Evolutionary conservation across 2,329 filamentous ascomycete genomes (phyloP).

Genomic region (Davidsoniella eucalypti): DNA sequence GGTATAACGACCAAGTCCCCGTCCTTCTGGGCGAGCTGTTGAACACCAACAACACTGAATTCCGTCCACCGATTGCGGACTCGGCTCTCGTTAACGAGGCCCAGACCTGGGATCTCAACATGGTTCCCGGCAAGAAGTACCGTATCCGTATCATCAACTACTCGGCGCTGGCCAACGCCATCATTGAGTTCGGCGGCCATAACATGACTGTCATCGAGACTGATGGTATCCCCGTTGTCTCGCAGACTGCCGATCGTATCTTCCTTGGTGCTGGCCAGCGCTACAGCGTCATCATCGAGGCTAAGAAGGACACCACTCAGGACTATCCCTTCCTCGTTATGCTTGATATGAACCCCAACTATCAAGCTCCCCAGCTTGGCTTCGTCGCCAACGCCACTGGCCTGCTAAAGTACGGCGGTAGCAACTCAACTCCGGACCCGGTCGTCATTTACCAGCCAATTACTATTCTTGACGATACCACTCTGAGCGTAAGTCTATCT

Average conservation of each 20-base stretch:
- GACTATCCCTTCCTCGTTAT: conserved; percentile 29
- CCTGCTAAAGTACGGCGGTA: conserved; percentile 24
- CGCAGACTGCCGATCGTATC: conserved; percentile 22
- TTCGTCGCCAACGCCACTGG: conserved; percentile 28
- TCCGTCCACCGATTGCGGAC: conserved; percentile 36
- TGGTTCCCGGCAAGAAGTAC: conserved; percentile 21
- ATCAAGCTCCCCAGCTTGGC: conserved; percentile 14
- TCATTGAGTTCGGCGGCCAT: conserved; percentile 28
- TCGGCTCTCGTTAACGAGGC: conserved; percentile 35
- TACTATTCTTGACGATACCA: conserved; percentile 57
- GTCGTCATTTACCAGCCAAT: conserved; percentile 34
- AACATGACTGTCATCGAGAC: conserved; percentile 30
- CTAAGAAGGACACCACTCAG: conserved; percentile 21
- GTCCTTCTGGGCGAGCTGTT: conserved; percentile 29
- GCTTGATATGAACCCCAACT: conserved; percentile 28
- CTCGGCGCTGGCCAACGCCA: conserved; percentile 25
- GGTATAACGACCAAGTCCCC: conserved; percentile 41
- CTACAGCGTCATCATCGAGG: conserved; percentile 29
- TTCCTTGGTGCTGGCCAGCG: conserved; percentile 28
- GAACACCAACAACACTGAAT: conserved; percentile 27
- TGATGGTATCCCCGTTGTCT: conserved; percentile 26
- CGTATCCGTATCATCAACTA: conserved; percentile 31
- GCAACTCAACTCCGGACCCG: conserved; percentile 16
- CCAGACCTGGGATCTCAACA: conserved; percentile 16
- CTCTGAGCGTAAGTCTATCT: conserved; percentile 27